Base-by-base conservation (phyloP, 495 filamentous ascomycete species). In the Tuber indicum region DNA sequence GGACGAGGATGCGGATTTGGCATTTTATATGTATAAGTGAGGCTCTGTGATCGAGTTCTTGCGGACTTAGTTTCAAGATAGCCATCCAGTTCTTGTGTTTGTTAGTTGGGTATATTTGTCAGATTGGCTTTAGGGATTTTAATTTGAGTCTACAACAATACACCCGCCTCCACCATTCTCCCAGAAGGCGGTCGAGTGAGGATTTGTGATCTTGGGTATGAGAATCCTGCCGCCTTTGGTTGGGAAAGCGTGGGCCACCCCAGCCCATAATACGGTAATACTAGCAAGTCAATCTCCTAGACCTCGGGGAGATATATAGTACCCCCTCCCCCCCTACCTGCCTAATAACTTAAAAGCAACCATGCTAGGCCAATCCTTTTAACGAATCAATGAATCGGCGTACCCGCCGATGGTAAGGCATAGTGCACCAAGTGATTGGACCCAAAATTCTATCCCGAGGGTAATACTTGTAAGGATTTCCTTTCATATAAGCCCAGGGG, bases 1-100 rank as follows among this genome's bases (percentile, higher is more conserved):
- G 78, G 17, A 36, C 4, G 52, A 81, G 7, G 77, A 72, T 49
- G 77, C 73, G n/a, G 79, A 81, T 76, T 42, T 81, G 77, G 69
- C 79, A 21, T 81, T 74, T 44, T 81, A 81, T 76, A 26, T 81
- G 71, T 76, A 81, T 19, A 79, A 80, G 70, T 79, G 78, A 41
- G 39, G 39, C 44, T 36, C 12, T 32, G 12, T 32, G 21, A 10
- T 10, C 8, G 23, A n/a, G 49, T 9, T 62, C 26, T 62, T 62
- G 26, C 32, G 19, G 26, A 26, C 32, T 66, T 36, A 8, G 58
- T 16, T 66, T 66, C 16, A 14, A 10, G 58, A 66, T 66, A 36
- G 58, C 26, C 16, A 36, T 36, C 14, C 32, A 17, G 26, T 19
- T 36, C 3, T 8, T 8, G 12, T 19, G 26, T 36, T 36, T 36